Percentiles rank a stretch among this genome's conserved stretches.
Conservation (phyloP, 2,329 filamentous ascomycete genomes). For the Xylaria sp. region DNA sequence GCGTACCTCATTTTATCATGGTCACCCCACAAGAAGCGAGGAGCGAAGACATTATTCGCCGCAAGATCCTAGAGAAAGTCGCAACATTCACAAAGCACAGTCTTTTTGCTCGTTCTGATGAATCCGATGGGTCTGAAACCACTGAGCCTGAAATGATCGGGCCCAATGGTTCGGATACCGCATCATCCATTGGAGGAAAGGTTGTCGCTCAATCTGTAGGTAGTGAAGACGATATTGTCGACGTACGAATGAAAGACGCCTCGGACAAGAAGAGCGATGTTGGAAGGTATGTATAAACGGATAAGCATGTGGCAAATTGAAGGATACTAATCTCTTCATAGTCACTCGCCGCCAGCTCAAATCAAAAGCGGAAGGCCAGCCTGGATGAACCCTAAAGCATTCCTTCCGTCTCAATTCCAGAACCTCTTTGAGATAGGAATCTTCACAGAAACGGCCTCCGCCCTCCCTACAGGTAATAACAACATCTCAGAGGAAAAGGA, state of each 20-base stretch:
- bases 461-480: constrained; percentile 77
- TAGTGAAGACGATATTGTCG: constrained; percentile 90
- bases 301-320: constrained; percentile 12
- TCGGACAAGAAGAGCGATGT: constrained; percentile 51
- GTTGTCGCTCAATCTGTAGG: constrained; percentile 83
- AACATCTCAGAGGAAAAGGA: constrained; percentile 67
- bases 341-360: constrained; percentile 46
- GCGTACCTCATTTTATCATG: constrained; percentile 75
- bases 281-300: constrained; percentile 45
- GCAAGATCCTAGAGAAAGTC: constrained; percentile 82
- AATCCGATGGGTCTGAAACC: constrained; percentile 61
- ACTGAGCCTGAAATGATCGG: constrained; percentile 76
- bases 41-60: constrained; percentile 75
- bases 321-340: constrained; percentile 49
- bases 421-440: constrained; percentile 83
- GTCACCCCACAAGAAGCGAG: constrained; percentile 77
- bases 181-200: constrained; percentile 71
- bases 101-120: constrained; percentile 66
- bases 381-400: constrained; percentile 64
- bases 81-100: constrained; percentile 79
- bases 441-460: constrained; percentile 65
- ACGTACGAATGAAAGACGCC: constrained; percentile 84
- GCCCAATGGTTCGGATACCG: constrained; percentile 66
- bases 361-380: constrained; percentile 64
- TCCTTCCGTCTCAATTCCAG: constrained; percentile 72